These are phyloP conservation scores for Leccinum subgranulosum DNA, from an alignment of 768 basidiomycete genomes.

Conservation along the genomic window DNA sequence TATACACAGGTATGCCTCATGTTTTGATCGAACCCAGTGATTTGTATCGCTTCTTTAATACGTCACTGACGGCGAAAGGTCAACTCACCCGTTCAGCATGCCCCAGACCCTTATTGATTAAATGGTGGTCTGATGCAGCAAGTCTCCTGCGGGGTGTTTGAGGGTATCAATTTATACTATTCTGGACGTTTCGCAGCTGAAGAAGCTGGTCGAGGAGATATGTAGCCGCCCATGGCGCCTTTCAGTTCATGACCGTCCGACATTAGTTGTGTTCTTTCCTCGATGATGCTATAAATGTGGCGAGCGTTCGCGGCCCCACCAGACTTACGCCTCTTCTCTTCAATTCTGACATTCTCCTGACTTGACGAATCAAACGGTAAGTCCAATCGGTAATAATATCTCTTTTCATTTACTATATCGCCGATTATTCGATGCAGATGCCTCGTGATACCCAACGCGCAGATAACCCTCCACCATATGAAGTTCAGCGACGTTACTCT, in stretches of 20 bases:
- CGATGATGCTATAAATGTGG: slow-evolving; percentile 18
- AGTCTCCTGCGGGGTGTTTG: background rate
- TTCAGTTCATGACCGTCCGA: background rate
- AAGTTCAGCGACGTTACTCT: slow-evolving; percentile 14
- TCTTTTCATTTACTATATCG: slow-evolving; percentile 1
- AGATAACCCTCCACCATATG: slow-evolving; percentile 21
- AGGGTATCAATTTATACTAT: slow-evolving; percentile 1
- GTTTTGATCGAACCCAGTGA: slow-evolving; percentile 1
- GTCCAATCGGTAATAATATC: background rate
- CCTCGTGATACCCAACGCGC: slow-evolving; percentile 1
- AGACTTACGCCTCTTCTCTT: background rate
- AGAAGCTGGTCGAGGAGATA: background rate
- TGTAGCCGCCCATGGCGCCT: slow-evolving; percentile 18
- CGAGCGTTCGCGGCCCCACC: background rate
- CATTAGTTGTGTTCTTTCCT: background rate
- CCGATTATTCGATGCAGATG: slow-evolving; percentile 8
- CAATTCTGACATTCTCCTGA: slow-evolving; percentile 1
- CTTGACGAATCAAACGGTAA: slow-evolving; percentile 9
- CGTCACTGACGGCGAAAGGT: slow-evolving; percentile 7
- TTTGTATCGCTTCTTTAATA: slow-evolving; percentile 9
- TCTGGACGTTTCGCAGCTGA: background rate
- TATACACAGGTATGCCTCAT: slow-evolving; percentile 13
- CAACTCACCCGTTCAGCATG: slow-evolving; percentile 19
- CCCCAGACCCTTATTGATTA: slow-evolving; percentile 11
- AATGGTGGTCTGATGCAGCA: slow-evolving; percentile 4